Base-by-base conservation (phyloP, 805 yeast species). In the Clavispora santaluciae region DNA sequence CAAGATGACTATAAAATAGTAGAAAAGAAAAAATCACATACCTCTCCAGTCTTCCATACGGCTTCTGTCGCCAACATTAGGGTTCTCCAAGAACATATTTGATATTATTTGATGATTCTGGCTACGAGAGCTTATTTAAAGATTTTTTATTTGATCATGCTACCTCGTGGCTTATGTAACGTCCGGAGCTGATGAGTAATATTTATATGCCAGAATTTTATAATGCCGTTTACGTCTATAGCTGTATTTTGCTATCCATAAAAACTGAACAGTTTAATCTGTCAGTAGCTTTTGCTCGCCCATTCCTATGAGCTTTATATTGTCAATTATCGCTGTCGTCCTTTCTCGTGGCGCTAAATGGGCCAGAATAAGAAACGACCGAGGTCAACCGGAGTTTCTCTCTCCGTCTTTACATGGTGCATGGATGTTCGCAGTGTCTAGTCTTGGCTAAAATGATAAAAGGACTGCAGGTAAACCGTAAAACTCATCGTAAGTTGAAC, bases 81-180 rank as follows among this genome's bases (percentile, higher is more conserved):
- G 84, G 73, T 89, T 89, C 56, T 83, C 76, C 57, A 86, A 81
- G 75, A 86, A 89, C 96, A 88, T 88, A 45, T 57, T 65, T 28
- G 24, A 22, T 10, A 11, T 11, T 30, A 12, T 22, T 35, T 38
- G 17, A 8, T 5, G 6, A 2, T 38, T 38, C 8, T 12, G 20
- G 13, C 22, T 20, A 12, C 15, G 4, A 9, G 21, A 16, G 22
- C 8, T 17, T 30, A 6, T 6, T 6, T 17, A 17, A 16, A 30
- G 22, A 16, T 30, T 30, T 30, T 16, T 18, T 9, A 30, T 4
- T 5, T 2, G 5, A 16, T 16, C 9, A 13, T 26, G 17, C 10
- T 11, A 23, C 29, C 17, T 13, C 17, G 6, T n/a, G 31, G 31
- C 20, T 15, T 28, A 28, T 28, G 31, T 28, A 28, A 20, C 20